Percentiles rank a stretch among this genome's conserved stretches.
These are phyloP conservation scores for Phytopythium montanum DNA, from an alignment of 352 stramenopile genomes.

Conservation along the genomic window DNA sequence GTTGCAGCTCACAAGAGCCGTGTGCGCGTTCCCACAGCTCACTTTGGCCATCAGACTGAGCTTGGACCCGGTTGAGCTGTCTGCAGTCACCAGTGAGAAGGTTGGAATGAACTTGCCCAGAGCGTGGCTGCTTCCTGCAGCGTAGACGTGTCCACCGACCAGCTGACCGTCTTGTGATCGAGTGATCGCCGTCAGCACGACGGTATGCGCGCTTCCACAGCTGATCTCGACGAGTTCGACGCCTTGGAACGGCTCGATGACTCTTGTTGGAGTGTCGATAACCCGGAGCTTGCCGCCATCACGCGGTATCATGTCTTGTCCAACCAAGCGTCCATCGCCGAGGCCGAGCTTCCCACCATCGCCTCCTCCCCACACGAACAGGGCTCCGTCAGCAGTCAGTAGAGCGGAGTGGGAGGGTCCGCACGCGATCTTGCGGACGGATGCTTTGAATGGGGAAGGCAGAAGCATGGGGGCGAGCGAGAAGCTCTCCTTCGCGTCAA, in stretches of 20 bases:
- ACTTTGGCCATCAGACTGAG: conserved; percentile 30
- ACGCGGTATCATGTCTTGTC: conserved; percentile 53
- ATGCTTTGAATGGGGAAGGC: conserved; percentile 19
- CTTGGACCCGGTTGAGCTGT: conserved; percentile 11
- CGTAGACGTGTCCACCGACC: conserved; percentile 33
- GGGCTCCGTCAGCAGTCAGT: conserved; percentile 41
- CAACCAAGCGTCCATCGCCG: conserved; percentile 56
- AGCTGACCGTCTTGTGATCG: conserved; percentile 8
- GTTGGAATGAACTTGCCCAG: conserved; percentile 55
- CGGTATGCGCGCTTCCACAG: conserved; percentile 63
- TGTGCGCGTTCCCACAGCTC: conserved; percentile 68
- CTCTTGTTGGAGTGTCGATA: conserved; percentile 33
- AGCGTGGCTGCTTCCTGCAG: conserved; percentile 64
- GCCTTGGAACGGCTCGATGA: conserved; percentile 30
- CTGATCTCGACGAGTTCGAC: conserved; percentile 65
- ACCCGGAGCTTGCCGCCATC: conserved; percentile 44
- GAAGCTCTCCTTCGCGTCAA: conserved; percentile 56
- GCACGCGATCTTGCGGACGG: conserved; percentile 65
- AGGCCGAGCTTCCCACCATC: conserved; percentile 72
- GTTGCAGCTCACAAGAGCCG: conserved; percentile 49
- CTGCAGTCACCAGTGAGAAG: conserved; percentile 31
- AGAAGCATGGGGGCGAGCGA: conserved; percentile 49
- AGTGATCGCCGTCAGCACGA: conserved; percentile 32
- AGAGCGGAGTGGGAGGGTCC: conserved; percentile 74
- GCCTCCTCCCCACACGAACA: conserved; percentile 75